These are phyloP conservation scores for Chaetomium sp. DNA, from an alignment of 2,329 filamentous ascomycete species.

Conservation along the genomic window DNA sequence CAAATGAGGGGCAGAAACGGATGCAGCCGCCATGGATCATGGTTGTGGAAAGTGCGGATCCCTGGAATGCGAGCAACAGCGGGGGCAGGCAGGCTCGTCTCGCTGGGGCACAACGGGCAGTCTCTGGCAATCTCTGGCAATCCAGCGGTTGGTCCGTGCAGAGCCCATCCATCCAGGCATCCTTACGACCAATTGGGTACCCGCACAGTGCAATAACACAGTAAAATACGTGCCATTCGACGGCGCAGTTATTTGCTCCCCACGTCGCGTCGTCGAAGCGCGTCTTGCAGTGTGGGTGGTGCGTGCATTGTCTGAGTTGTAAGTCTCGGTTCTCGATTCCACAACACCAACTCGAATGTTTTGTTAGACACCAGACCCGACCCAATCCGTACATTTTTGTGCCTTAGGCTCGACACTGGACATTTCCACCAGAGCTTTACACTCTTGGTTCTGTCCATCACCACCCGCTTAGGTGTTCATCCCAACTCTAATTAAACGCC, in stretches of 20 bases:
- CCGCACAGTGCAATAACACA: neutral
- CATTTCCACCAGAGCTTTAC: neutral
- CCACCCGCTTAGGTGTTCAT: neutral
- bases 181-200: neutral
- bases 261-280: slow-evolving; percentile 30
- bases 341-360: slow-evolving; percentile 20
- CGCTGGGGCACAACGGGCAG: too few species aligned
- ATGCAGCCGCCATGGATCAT: neutral
- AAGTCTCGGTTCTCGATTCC: slow-evolving; percentile 1
- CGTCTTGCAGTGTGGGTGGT: slow-evolving; percentile 25
- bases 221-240: neutral
- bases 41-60: neutral
- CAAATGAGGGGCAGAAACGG: neutral
- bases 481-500: neutral
- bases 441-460: neutral
- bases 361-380: slow-evolving; percentile 13
- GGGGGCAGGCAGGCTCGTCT: neutral
- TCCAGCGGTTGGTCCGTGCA: neutral
- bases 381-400: slow-evolving; percentile 4
- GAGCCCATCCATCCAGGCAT: neutral
- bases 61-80: neutral
- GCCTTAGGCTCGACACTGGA: neutral
- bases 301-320: neutral
- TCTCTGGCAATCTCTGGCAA: neutral
- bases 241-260: slow-evolving; percentile 21